Conservation (phyloP, 2,329 filamentous ascomycete genomes). For the Ophiostoma ulmi region DNA sequence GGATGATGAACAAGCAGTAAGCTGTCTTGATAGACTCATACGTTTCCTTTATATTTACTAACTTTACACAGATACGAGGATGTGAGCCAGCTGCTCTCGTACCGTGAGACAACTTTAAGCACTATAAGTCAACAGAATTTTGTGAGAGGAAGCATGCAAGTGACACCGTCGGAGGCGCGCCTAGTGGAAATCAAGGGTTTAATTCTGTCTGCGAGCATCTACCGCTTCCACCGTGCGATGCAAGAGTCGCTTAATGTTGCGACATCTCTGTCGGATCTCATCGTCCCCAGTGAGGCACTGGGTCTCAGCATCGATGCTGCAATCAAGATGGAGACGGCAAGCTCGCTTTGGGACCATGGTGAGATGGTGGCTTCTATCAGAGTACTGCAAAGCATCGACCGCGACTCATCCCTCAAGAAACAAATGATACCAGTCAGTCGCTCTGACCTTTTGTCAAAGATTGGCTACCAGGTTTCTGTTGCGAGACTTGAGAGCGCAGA, state of each 20-base stretch:
- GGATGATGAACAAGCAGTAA: conserved; percentile 62
- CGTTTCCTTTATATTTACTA: neutral
- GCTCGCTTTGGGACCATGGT: conserved; percentile 88
- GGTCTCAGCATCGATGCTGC: conserved; percentile 72
- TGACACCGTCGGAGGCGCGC: conserved; percentile 60
- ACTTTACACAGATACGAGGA: conserved; percentile 53
- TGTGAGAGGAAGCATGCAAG: conserved; percentile 55
- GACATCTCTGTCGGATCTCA: conserved; percentile 73
- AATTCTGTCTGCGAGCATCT: conserved; percentile 67
- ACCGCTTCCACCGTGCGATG: conserved; percentile 71
- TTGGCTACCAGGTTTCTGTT: conserved; percentile 83
- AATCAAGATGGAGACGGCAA: conserved; percentile 76
- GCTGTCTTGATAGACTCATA: neutral
- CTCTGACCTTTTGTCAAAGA: conserved; percentile 76
- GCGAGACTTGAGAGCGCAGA: conserved; percentile 88
- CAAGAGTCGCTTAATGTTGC: conserved; percentile 85
- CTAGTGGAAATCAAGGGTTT: conserved; percentile 72
- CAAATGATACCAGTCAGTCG: conserved; percentile 68
- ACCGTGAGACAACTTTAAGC: conserved; percentile 75
- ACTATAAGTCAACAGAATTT: conserved; percentile 66
- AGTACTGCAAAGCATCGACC: conserved; percentile 72
- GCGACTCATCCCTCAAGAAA: conserved; percentile 55
- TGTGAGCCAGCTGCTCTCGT: conserved; percentile 74
- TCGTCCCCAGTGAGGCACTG: conserved; percentile 62
- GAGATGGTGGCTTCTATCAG: conserved; percentile 84